Percentiles rank a stretch among this genome's conserved stretches.
phyloP scores from a whole-genome alignment of 495 filamentous ascomycete genomes.

The Aspergillus olivimuriae region DNA sequence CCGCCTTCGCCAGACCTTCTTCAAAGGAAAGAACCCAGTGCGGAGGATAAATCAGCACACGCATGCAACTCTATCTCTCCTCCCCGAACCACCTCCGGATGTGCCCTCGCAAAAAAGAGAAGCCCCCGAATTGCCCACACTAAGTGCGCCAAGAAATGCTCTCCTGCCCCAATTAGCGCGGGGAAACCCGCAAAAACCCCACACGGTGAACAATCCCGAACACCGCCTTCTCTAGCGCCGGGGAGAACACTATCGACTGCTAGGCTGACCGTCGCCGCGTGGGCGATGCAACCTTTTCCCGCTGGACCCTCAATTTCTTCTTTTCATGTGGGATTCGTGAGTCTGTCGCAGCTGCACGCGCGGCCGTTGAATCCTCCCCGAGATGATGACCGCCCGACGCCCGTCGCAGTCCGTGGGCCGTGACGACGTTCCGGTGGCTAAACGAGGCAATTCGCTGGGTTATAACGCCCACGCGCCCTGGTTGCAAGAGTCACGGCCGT shows the following conservation, averaged over 20 bases:
- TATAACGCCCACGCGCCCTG: constrained; percentile 34
- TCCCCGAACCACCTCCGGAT: too few species aligned
- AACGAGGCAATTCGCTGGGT: constrained; percentile 23
- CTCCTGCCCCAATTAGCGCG: too few species aligned
- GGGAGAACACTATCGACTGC: constrained; percentile 5
- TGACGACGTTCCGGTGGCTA: constrained; percentile 13
- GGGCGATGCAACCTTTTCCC: not conserved
- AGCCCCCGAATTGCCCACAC: too few species aligned
- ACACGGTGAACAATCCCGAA: constrained; percentile 19
- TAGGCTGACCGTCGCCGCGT: not conserved
- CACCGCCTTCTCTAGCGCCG: constrained; percentile 24
- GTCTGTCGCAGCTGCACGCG: constrained; percentile 1
- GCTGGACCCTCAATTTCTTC: constrained; percentile 4
- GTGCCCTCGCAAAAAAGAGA: too few species aligned
- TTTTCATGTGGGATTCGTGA: constrained; percentile 5
- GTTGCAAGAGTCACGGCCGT: constrained; percentile 25
- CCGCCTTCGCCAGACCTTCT: too few species aligned
- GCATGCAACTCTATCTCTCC: too few species aligned
- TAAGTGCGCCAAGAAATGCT: too few species aligned
- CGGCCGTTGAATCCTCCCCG: constrained; percentile 1
- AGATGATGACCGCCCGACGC: constrained; percentile 20
- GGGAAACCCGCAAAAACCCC: constrained; percentile 17
- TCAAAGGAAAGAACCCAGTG: too few species aligned
- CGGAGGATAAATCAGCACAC: too few species aligned
- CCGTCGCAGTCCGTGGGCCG: constrained; percentile 19